phyloP scores from a whole-genome alignment of 495 filamentous ascomycete genomes.

The Aspergillus sclerotiicarbonarius region DNA sequence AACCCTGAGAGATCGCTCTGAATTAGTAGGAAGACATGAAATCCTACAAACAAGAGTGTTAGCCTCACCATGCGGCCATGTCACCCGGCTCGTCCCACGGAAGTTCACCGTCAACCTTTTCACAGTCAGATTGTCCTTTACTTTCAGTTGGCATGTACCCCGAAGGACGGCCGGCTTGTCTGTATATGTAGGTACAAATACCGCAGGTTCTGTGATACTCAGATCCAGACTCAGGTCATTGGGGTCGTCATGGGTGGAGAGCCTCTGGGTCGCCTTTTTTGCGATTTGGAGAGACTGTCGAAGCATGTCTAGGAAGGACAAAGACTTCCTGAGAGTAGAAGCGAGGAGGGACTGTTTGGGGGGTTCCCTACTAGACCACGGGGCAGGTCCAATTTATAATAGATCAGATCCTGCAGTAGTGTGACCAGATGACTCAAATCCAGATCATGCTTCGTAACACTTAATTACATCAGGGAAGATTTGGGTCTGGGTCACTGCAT shows the following conservation, averaged over 20 bases:
- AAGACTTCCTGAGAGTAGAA: neutral
- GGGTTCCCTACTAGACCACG: neutral
- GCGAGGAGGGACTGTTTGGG: neutral
- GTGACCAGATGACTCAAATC: slow-evolving; percentile 3
- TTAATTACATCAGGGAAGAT: slow-evolving; percentile 1
- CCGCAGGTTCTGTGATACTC: slow-evolving; percentile 9
- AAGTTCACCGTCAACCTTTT: slow-evolving; percentile 15
- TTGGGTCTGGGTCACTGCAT: neutral
- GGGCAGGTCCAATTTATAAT: neutral
- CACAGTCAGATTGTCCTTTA: slow-evolving; percentile 5
- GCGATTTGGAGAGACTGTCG: neutral
- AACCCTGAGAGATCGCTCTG: slow-evolving; percentile 3
- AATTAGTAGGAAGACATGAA: neutral
- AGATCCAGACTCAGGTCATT: slow-evolving; percentile 5
- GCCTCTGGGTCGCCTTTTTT: neutral
- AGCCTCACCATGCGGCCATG: slow-evolving; percentile 15
- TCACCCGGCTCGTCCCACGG: slow-evolving; percentile 10
- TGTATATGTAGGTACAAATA: slow-evolving; percentile 13
- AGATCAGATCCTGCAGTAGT: neutral
- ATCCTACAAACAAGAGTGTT: neutral
- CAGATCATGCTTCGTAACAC: neutral
- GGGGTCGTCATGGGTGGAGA: neutral
- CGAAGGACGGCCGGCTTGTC: slow-evolving; percentile 16
- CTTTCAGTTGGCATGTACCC: slow-evolving; percentile 10
- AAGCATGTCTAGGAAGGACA: neutral